A percentile compares a stretch with the other conserved stretches of the same genome.
Evolutionary conservation across 2,329 filamentous ascomycete genomes (phyloP).

Genomic region (Immersiporthe knoxdaviesiana): DNA sequence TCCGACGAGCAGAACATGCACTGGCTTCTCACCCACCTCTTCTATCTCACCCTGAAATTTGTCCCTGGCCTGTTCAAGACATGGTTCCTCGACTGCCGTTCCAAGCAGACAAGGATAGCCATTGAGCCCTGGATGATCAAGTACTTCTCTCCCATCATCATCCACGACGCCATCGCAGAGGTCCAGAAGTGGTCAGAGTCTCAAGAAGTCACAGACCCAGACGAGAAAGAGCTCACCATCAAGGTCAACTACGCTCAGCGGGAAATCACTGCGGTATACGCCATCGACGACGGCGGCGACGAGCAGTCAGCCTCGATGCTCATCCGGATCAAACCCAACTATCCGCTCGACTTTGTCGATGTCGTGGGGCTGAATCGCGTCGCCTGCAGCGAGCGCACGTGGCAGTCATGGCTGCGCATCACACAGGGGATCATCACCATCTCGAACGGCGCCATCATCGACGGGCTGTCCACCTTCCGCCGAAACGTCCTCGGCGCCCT

Average conservation of each 20-base stretch:
- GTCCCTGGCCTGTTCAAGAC: conserved; percentile 76
- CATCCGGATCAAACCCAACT: conserved; percentile 79
- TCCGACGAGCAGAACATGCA: conserved; percentile 74
- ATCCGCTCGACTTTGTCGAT: conserved; percentile 77
- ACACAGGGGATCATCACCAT: conserved; percentile 94
- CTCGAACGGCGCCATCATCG: conserved; percentile 85
- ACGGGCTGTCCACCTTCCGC: conserved; percentile 83
- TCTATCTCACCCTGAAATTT: conserved; percentile 78
- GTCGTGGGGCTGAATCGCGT: conserved; percentile 82
- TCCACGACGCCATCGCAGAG: conserved; percentile 66
- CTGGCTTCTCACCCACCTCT: conserved; percentile 83
- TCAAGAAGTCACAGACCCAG: conserved; percentile 52
- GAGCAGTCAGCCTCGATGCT: conserved; percentile 81
- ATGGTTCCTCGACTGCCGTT: conserved; percentile 84
- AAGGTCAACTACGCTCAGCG: conserved; percentile 72
- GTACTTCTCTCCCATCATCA: conserved; percentile 74
- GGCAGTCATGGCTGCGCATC: conserved; percentile 86
- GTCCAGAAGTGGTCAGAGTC: conserved; percentile 68
- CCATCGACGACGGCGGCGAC: conserved; percentile 62
- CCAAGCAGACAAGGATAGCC: conserved; percentile 76
- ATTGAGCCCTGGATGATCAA: conserved; percentile 86
- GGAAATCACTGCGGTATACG: conserved; percentile 83
- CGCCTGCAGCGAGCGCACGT: conserved; percentile 86
- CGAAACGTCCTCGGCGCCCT: conserved; percentile 85
- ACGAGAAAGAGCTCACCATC: conserved; percentile 63